Conservation (phyloP, 768 basidiomycete genomes). For the Arthromyces matolae region DNA sequence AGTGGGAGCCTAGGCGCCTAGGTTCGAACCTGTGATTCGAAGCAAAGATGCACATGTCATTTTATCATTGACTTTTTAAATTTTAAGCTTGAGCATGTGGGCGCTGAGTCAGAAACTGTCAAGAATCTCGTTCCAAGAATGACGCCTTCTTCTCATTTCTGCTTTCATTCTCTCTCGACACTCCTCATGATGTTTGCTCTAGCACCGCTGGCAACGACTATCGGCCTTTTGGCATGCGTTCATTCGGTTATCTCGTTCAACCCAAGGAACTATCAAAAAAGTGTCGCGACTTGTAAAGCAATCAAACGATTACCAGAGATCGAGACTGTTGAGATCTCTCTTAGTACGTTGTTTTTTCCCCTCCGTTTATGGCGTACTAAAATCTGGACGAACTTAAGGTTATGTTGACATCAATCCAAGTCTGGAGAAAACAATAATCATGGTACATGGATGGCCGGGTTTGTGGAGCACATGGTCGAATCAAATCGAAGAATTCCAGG, state of each 20-base stretch:
- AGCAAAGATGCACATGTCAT: too few relatives aligned
- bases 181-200: too few relatives aligned
- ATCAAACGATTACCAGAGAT: conserved; percentile 30
- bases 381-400: conserved; percentile 30
- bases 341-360: conserved; percentile 34
- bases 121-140: too few relatives aligned
- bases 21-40: too few relatives aligned
- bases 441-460: conserved; percentile 81
- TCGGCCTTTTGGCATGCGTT: too few relatives aligned
- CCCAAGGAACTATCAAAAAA: conserved; percentile 33
- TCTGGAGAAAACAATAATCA: conserved; percentile 49
- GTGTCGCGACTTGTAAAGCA: conserved; percentile 37
- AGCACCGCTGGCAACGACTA: too few relatives aligned
- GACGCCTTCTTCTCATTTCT: too few relatives aligned
- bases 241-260: conserved; percentile 27
- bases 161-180: too few relatives aligned
- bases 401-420: conserved; percentile 62
- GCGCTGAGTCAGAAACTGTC: too few relatives aligned
- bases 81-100: too few relatives aligned
- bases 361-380: neutral
- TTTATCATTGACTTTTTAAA: too few relatives aligned
- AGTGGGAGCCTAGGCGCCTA: too few relatives aligned
- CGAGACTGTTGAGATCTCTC: conserved; percentile 36
- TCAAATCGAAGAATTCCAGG: conserved; percentile 67
- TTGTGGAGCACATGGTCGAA: conserved; percentile 73